These are phyloP conservation scores for Cyberlindnera sargentensis DNA, from an alignment of 805 yeast genomes.

Conservation along the genomic window DNA sequence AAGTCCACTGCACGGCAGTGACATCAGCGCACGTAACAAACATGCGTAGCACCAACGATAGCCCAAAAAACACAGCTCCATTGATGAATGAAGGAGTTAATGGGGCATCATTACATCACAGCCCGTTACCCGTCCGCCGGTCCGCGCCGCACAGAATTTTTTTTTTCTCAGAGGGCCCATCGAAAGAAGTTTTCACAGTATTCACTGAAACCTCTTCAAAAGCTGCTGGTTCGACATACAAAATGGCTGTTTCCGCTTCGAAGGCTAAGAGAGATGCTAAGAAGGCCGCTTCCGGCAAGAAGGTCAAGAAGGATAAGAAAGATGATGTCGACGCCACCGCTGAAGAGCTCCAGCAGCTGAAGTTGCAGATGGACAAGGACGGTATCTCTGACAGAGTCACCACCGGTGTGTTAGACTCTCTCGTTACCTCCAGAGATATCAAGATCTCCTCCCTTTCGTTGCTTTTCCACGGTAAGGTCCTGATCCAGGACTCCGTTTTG, in stretches of 20 bases:
- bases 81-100: too few species aligned
- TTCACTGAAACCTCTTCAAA: not conserved
- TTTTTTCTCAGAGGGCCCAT: not conserved
- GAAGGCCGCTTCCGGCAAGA: slow-evolving; percentile 77
- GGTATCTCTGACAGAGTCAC: slow-evolving; percentile 96
- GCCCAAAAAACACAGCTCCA: too few species aligned
- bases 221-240: not conserved
- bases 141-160: slow-evolving; percentile 10
- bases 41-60: too few species aligned
- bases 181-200: not conserved
- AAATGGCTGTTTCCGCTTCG: slow-evolving; percentile 58
- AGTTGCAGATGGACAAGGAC: slow-evolving; percentile 87
- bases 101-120: not conserved
- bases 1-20: too few species aligned
- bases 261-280: slow-evolving; percentile 98
- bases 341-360: slow-evolving; percentile 75
- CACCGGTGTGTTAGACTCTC: slow-evolving; percentile 91
- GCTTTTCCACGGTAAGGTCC: slow-evolving; percentile 94
- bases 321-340: slow-evolving; percentile 51
- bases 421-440: slow-evolving; percentile 88
- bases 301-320: slow-evolving; percentile 47
- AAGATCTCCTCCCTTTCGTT: slow-evolving; percentile 85
- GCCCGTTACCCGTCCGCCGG: slow-evolving; percentile 4
- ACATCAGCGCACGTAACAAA: too few species aligned
- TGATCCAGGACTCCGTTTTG: slow-evolving; percentile 83